Evolutionary conservation across 2,329 filamentous ascomycete genomes (phyloP), one percentile per base, ranked within the genome.

Genomic region (Colletotrichum musicola): DNA sequence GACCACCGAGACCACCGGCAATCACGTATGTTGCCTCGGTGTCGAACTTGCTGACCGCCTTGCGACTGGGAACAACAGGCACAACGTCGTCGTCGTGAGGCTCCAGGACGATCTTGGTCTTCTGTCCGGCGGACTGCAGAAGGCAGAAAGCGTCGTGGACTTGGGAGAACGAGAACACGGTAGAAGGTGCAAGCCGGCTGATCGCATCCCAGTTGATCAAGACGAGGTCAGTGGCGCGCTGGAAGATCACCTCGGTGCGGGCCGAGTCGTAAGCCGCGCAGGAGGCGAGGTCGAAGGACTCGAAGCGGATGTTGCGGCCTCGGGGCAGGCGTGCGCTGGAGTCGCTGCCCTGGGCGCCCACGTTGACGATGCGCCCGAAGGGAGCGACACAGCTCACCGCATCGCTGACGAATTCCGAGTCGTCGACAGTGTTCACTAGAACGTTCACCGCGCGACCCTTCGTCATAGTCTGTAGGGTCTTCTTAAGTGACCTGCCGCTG

Each of bases 281-380:
- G 20, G 54, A 73, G 2, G 66, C 47, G 2, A 85, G 74, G 64
- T 86, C 82, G 3, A 86, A 79, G 0, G 83, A 81, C 64, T 80
- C 79, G 65, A 84, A 83, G 56, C 81, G 83, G 30, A 80, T 79
- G 64, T 85, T 86, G 83, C 81, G 62, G 78, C 73, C 81, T 86
- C 53, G 82, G 22, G 85, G 83, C 0, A 88, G 74, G 1, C 81
- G 75, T 62, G 74, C 77, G 4, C 74, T 72, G 14, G 79, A 75
- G 42, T 82, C 80, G 40, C 77, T 70, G 65, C 75, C 79, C 2
- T 60, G 54, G 4, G 30, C 44, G 9, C 81, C 80, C 53, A 85
- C 78, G 62, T 86, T 83, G 9, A 86, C 73, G 58, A 86, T 83
- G 3, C 81, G 77, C 1, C 83, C 84, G 68, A 83, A 83, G 2